Percentiles rank a stretch among this genome's conserved stretches.
Evolutionary conservation across 129 eudicot genomes (phyloP).

Genomic region (Solidago caesia): DNA sequence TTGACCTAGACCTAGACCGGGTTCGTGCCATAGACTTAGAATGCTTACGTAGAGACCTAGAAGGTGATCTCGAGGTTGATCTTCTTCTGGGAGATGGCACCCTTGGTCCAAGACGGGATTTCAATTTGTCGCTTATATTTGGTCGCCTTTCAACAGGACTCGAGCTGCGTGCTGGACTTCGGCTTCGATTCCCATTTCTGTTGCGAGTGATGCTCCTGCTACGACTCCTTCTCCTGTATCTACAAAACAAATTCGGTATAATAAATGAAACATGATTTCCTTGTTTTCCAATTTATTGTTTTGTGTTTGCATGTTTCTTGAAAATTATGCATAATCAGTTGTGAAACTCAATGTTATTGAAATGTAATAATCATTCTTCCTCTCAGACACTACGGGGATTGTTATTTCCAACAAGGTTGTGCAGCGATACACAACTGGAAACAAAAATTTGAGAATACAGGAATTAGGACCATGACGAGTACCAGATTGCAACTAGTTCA

Average conservation of each 20-base stretch:
- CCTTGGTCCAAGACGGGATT: conserved; percentile 80
- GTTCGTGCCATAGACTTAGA: conserved; percentile 33
- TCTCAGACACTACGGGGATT: neutral
- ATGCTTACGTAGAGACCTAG: conserved; percentile 49
- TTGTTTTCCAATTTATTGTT: neutral
- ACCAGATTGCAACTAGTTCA: neutral
- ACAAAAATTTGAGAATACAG: neutral
- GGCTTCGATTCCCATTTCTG: conserved; percentile 43
- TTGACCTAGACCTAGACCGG: conserved; percentile 48
- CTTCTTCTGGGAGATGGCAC: conserved; percentile 39
- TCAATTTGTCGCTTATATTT: conserved; percentile 60
- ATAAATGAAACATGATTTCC: neutral
- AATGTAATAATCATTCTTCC: neutral
- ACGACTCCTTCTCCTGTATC: conserved; percentile 66
- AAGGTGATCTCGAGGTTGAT: conserved; percentile 51
- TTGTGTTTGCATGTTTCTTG: neutral
- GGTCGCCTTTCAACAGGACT: conserved; percentile 55
- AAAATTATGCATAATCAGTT: neutral
- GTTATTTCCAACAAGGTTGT: neutral
- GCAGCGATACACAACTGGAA: neutral
- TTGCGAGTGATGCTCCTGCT: conserved; percentile 67
- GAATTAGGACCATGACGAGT: neutral
- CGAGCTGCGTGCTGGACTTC: conserved; percentile 60
- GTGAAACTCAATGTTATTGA: neutral
- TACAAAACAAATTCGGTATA: conserved; percentile 15